phyloP scores from a whole-genome alignment of 2,329 filamentous ascomycete genomes.

The Metarhizium album region DNA sequence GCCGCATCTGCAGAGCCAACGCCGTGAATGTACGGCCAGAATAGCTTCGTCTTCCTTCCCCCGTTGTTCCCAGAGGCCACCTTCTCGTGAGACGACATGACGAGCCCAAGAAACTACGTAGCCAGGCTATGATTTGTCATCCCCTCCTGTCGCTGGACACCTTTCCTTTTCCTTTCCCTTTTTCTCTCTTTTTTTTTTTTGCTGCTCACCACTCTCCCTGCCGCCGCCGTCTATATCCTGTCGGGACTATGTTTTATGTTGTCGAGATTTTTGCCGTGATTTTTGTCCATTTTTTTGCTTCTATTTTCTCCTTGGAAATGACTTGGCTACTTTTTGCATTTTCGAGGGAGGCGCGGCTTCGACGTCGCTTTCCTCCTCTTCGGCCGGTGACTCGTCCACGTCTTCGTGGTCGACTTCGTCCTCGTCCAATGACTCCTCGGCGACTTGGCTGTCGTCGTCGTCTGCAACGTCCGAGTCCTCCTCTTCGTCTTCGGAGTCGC shows the following conservation, averaged over 20 bases:
- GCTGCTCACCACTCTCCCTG: background rate
- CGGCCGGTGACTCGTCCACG: constrained; percentile 40
- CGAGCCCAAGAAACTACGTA: background rate
- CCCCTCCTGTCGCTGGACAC: background rate
- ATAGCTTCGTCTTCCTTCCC: background rate
- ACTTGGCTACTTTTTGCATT: constrained; percentile 28
- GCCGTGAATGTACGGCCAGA: background rate
- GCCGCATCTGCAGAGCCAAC: background rate
- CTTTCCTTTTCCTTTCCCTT: too few relatives aligned
- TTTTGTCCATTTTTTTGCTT: background rate
- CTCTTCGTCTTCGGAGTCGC: constrained; percentile 30
- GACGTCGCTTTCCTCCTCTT: constrained; percentile 43
- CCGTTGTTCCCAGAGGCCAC: background rate
- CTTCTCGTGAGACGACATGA: background rate
- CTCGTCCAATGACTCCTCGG: constrained; percentile 40
- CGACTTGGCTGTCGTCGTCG: constrained; percentile 35
- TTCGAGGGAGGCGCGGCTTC: constrained; percentile 38
- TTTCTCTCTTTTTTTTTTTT: too few relatives aligned
- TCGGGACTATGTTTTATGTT: background rate
- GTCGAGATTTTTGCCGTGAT: background rate
- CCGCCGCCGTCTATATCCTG: background rate
- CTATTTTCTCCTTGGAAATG: constrained; percentile 26
- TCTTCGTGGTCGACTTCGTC: constrained; percentile 52
- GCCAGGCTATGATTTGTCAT: background rate
- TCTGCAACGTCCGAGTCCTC: constrained; percentile 21